These are phyloP conservation scores for Cytospora chrysosperma DNA, from an alignment of 2,329 filamentous ascomycete genomes.

Conservation along the genomic window DNA sequence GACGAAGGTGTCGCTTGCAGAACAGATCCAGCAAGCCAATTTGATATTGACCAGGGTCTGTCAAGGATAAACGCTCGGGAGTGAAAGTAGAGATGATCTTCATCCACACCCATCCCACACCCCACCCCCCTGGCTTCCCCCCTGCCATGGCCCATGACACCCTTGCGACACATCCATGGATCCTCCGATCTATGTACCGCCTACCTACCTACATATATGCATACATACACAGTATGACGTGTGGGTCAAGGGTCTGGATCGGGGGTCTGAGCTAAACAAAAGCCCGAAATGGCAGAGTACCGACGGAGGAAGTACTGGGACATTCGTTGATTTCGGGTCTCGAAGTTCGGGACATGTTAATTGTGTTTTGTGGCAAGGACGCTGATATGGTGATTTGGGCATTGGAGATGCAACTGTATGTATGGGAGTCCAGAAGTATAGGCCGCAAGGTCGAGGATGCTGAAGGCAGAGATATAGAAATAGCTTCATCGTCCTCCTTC, in stretches of 20 bases:
- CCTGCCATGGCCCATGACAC: background rate
- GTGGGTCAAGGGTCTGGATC: background rate
- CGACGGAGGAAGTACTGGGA: conserved; percentile 9
- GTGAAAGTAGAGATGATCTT: background rate
- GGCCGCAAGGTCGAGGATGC: background rate
- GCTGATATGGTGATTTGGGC: conserved; percentile 5
- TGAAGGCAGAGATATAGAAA: conserved; percentile 8
- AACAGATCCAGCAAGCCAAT: background rate
- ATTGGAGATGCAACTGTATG: background rate
- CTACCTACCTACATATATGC: too few species aligned
- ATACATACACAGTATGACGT: too few species aligned
- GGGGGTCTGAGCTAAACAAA: conserved; percentile 15
- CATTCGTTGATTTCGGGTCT: conserved; percentile 17
- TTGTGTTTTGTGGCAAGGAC: background rate
- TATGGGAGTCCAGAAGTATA: background rate
- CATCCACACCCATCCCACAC: background rate
- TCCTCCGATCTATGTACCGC: conserved; percentile 9
- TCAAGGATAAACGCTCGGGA: background rate
- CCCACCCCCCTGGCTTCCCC: background rate
- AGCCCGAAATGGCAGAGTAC: background rate
- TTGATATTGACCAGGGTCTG: background rate
- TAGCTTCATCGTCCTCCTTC: conserved; percentile 18
- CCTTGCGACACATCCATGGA: background rate
- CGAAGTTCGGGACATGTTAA: conserved; percentile 19
- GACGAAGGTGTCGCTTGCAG: background rate